These are phyloP conservation scores for Colletotrichum sp. DNA, from an alignment of 2,329 filamentous ascomycete genomes.

Conservation along the genomic window DNA sequence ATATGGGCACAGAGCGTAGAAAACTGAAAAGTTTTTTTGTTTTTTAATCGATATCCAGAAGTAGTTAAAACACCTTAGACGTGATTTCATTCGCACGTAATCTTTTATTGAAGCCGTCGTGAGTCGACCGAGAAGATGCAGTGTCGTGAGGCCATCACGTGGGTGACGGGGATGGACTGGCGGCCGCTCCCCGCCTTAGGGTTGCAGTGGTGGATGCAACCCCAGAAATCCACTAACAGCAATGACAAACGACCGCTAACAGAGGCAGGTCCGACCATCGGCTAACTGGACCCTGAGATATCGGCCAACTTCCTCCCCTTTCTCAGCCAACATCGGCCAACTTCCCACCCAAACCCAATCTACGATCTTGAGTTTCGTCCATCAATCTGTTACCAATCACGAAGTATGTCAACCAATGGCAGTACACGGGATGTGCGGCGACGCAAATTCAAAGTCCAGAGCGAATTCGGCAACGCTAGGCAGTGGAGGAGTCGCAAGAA, in stretches of 20 bases:
- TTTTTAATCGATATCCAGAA: no score
- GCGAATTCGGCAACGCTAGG: constrained; percentile 43
- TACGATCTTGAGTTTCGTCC: background rate
- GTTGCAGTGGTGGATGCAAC: background rate
- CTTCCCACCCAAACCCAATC: background rate
- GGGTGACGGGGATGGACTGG: background rate
- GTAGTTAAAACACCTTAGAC: background rate
- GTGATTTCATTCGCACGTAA: background rate
- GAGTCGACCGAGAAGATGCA: background rate
- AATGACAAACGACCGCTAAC: background rate
- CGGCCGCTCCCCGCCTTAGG: background rate
- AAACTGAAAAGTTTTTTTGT: background rate
- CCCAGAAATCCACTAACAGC: background rate
- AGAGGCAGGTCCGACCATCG: background rate
- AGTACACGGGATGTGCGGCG: background rate
- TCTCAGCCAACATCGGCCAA: background rate
- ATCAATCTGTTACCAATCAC: background rate
- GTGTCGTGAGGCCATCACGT: background rate
- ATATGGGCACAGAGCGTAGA: background rate
- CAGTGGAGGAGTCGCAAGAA: constrained; percentile 49
- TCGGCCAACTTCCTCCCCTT: background rate
- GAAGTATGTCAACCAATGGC: background rate
- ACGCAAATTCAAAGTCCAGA: constrained; percentile 46
- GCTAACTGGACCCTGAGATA: background rate
- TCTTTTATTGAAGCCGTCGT: fast-evolving